Evolutionary conservation across 805 yeast species (phyloP), one percentile per base, ranked within the genome.

Genomic region (Kuraishia piskuri): DNA sequence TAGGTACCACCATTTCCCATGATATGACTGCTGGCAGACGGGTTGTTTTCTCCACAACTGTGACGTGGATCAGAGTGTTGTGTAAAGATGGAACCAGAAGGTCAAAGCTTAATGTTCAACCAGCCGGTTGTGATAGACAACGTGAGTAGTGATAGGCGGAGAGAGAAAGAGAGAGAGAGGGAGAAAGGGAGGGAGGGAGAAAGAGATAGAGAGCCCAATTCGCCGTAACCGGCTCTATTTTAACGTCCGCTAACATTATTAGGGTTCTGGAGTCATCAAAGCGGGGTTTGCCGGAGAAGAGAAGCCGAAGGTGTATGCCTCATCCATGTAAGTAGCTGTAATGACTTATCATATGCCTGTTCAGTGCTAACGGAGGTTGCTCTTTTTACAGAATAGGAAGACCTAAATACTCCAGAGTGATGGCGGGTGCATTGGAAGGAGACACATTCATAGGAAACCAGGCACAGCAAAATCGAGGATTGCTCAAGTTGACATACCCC

Each of bases 221-320:
- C n/a, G n/a, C n/a, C n/a, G n/a, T n/a, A n/a, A n/a, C 40, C 4
- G 14, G 40, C 40, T 31, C 17, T 8, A 21, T 45, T 3, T 45
- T 19, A 45, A 14, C n/a, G 19, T 7, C 6, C n/a, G 22, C 47
- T 45, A 22, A 45, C 47, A 45, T 19, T 12, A 8, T 21, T 8
- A 45, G 47, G 97, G 98, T 7, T 85, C 96, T 2, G 96, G 96
- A 1, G 76, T 78, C 44, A 73, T 91, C 53, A 87, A 90, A 64
- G 88, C 95, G 1, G 97, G 98, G 0, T 88, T 91, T 67, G 96
- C 97, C 0, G 97, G 97, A 22, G 95, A 88, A 59, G 94, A 89
- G 50, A 78, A 74, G 58, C 98, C 98, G 2, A 78, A 81, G 60
- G 67, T 79, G 48, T 76, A 75, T 59, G 80, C 82, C 25, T 82